phyloP scores from a whole-genome alignment of 2,329 filamentous ascomycete species.

The Fusarium agapanthi region DNA sequence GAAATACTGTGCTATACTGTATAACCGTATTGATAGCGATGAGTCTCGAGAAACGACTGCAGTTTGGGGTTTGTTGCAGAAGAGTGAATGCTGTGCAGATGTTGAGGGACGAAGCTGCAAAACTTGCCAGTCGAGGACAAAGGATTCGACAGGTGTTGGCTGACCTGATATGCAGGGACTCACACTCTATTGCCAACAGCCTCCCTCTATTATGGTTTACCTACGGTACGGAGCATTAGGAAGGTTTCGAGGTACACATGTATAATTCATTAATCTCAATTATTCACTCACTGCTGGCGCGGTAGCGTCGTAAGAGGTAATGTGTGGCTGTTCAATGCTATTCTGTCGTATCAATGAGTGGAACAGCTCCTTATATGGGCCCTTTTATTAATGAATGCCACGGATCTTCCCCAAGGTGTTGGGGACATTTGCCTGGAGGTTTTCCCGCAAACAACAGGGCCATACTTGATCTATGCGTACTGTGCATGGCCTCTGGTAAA shows the following conservation, averaged over 20 bases:
- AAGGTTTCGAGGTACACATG: not conserved
- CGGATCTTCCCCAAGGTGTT: constrained; percentile 3
- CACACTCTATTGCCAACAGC: not conserved
- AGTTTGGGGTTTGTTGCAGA: not conserved
- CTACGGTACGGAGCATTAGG: not conserved
- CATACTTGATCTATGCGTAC: constrained; percentile 38
- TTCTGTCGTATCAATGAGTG: constrained; percentile 4
- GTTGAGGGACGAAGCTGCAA: not conserved
- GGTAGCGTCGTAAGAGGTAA: constrained; percentile 23
- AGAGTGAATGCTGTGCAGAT: not conserved
- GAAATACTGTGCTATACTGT: constrained; percentile 7
- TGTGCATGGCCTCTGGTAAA: constrained; percentile 37
- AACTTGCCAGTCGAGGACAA: not conserved
- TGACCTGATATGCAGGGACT: constrained; percentile 18
- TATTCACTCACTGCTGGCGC: constrained; percentile 17
- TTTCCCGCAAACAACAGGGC: constrained; percentile 19
- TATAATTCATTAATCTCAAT: not conserved
- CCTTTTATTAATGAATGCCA: not conserved
- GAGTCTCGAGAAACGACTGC: not conserved
- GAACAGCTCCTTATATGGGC: constrained; percentile 17
- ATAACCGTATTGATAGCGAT: not conserved
- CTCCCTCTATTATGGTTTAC: not conserved
- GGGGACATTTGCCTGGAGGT: not conserved
- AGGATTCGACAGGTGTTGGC: not conserved
- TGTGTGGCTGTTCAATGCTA: constrained; percentile 9